Percentiles rank a stretch among this genome's conserved stretches.
phyloP scores from a whole-genome alignment of 2,329 filamentous ascomycete species.

The Nigrospora sphaerica region DNA sequence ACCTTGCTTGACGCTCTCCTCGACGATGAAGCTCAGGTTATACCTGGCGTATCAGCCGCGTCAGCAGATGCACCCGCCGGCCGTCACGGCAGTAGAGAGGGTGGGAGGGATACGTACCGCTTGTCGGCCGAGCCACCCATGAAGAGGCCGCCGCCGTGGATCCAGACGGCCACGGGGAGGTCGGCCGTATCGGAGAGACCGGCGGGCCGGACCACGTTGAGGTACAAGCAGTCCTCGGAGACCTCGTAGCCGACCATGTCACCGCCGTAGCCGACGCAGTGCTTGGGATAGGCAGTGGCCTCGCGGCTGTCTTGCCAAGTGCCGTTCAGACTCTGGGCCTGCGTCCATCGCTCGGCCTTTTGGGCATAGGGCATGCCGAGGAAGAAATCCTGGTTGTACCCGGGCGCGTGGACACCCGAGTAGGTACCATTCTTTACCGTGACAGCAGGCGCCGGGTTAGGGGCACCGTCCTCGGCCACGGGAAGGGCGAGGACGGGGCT shows the following conservation, averaged over 20 bases:
- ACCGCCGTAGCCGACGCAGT: slow-evolving; percentile 36
- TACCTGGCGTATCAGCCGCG: slow-evolving; percentile 23
- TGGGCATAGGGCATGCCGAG: slow-evolving; percentile 36
- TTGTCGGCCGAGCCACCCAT: slow-evolving; percentile 26
- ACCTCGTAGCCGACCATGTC: slow-evolving; percentile 9
- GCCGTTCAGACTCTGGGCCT: slow-evolving; percentile 36
- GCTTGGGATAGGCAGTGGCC: slow-evolving; percentile 31
- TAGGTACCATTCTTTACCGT: slow-evolving; percentile 37
- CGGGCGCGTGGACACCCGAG: slow-evolving; percentile 24
- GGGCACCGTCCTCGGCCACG: neutral
- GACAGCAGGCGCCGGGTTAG: slow-evolving; percentile 4
- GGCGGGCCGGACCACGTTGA: slow-evolving; percentile 20
- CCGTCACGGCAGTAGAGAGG: no score
- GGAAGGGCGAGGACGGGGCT: slow-evolving; percentile 2
- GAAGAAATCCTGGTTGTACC: slow-evolving; percentile 38
- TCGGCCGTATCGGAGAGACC: slow-evolving; percentile 8
- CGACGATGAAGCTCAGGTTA: slow-evolving; percentile 52
- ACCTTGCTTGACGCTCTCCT: slow-evolving; percentile 32
- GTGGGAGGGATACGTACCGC: slow-evolving; percentile 14
- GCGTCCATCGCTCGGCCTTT: slow-evolving; percentile 29
- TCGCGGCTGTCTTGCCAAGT: slow-evolving; percentile 27
- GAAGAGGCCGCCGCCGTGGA: slow-evolving; percentile 34
- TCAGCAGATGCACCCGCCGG: no score
- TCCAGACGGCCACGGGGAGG: slow-evolving; percentile 50
- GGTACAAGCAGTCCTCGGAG: slow-evolving; percentile 21